A percentile compares a stretch with the other conserved stretches of the same genome.
phyloP scores from a whole-genome alignment of 176 grass and related monocot genomes.

The Typha latifolia region DNA sequence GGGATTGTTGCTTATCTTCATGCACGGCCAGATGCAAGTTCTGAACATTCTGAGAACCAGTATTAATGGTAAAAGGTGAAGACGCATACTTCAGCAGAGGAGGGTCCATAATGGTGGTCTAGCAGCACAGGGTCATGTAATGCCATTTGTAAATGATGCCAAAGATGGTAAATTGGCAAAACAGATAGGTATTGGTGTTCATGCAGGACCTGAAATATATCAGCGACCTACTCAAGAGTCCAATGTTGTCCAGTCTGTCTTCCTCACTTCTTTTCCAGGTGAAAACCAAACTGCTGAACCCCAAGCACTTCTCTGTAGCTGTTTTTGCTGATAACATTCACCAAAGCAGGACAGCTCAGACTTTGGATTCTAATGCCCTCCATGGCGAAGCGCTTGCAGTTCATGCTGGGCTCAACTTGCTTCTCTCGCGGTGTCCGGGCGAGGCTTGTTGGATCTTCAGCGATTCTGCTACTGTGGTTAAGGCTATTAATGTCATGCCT shows the following conservation, averaged over 20 bases:
- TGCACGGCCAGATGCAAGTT: conserved; percentile 54
- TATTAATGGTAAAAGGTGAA: conserved; percentile 93
- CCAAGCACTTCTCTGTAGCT: conserved; percentile 24
- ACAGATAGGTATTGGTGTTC: conserved; percentile 22
- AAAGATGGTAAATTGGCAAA: conserved; percentile 48
- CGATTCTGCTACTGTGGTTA: no score
- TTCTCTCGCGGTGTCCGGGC: no score
- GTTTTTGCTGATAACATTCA: conserved; percentile 36
- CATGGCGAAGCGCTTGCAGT: no score
- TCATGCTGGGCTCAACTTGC: no score
- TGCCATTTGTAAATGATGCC: conserved; percentile 21
- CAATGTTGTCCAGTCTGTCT: conserved; percentile 24
- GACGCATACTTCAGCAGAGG: conserved; percentile 72
- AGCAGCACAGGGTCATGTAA: conserved; percentile 44
- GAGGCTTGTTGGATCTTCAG: no score
- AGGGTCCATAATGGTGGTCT: conserved; percentile 35
- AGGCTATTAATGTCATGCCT: no score
- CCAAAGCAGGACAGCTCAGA: conserved; percentile 25
- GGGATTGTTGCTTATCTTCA: conserved; percentile 99
- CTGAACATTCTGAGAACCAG: conserved; percentile 74
- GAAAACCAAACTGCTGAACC: conserved; percentile 29
- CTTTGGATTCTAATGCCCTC: conserved; percentile 33
- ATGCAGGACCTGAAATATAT: conserved; percentile 35
- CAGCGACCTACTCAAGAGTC: conserved; percentile 41
- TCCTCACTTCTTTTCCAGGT: conserved; percentile 30